Evolutionary conservation across 148 eudicot species (phyloP).

Genomic region (Polygonum maritimum): DNA sequence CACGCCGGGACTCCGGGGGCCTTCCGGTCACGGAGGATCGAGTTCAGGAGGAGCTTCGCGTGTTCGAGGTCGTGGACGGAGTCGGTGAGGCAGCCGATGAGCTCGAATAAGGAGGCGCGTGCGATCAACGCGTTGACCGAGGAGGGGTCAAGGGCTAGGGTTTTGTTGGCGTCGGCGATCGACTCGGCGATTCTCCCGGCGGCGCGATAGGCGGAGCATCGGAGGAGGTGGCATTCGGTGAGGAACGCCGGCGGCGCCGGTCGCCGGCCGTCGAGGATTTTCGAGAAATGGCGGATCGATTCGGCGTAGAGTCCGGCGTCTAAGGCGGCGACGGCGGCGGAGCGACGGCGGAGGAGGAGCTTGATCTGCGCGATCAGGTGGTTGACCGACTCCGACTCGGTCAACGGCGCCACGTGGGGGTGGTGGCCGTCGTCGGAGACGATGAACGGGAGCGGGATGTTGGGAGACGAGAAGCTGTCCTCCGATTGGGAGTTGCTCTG

Average conservation of each 20-base stretch:
- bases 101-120: constrained; percentile 63
- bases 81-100: constrained; percentile 69
- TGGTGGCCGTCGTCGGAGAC: constrained; percentile 15
- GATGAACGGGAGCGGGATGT: constrained; percentile 20
- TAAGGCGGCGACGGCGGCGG: constrained; percentile 74
- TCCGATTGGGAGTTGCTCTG: constrained; percentile 77
- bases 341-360: constrained; percentile 76
- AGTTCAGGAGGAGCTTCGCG: constrained; percentile 65
- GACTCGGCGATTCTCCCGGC: constrained; percentile 66
- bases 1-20: constrained; percentile 55
- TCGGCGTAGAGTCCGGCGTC: constrained; percentile 80
- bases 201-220: constrained; percentile 59
- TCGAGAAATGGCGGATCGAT: constrained; percentile 84
- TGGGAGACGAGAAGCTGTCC: constrained; percentile 57
- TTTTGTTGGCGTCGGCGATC: constrained; percentile 70
- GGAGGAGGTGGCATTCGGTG: constrained; percentile 75
- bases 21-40: constrained; percentile 63
- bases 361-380: constrained; percentile 75
- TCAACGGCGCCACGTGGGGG: constrained; percentile 25
- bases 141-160: constrained; percentile 62
- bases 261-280: constrained; percentile 77
- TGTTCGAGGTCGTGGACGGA: constrained; percentile 91
- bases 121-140: constrained; percentile 50
- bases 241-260: constrained; percentile 66
- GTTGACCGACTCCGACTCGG: constrained; percentile 53